These are phyloP conservation scores for Talaromyces atroroseus DNA, from an alignment of 2,329 filamentous ascomycete species.

Conservation along the genomic window DNA sequence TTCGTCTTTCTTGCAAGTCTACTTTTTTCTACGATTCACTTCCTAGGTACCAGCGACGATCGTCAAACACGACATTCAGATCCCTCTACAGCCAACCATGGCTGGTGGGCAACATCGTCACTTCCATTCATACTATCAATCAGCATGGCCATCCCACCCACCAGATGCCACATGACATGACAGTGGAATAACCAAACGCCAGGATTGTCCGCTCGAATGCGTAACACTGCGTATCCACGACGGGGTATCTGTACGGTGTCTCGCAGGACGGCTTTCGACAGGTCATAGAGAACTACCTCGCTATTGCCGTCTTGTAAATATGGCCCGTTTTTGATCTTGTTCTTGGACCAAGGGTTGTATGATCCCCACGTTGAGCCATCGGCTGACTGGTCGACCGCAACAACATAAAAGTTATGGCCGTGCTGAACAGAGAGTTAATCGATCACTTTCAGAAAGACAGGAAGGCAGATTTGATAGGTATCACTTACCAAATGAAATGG, in stretches of 20 bases:
- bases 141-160: slow-evolving; percentile 42
- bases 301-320: slow-evolving; percentile 3
- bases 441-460: not conserved
- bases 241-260: slow-evolving; percentile 52
- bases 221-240: slow-evolving; percentile 50
- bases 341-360: slow-evolving; percentile 21
- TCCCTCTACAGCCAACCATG: not conserved
- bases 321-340: not conserved
- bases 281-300: slow-evolving; percentile 26
- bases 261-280: slow-evolving; percentile 40
- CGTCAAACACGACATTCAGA: slow-evolving; percentile 7
- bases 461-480: too few relatives aligned
- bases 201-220: slow-evolving; percentile 52
- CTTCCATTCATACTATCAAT: slow-evolving; percentile 26
- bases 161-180: slow-evolving; percentile 49
- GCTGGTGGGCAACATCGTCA: slow-evolving; percentile 7
- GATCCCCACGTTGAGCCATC: slow-evolving; percentile 19
- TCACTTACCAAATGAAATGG: slow-evolving; percentile 46
- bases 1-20: not conserved
- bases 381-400: slow-evolving; percentile 22
- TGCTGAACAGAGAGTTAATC: slow-evolving; percentile 51
- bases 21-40: too few relatives aligned
- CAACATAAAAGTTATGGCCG: slow-evolving; percentile 66
- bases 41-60: not conserved
- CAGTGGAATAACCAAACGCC: slow-evolving; percentile 49